phyloP scores from a whole-genome alignment of 352 stramenopile species.

The Globisporangium mamillatum region DNA sequence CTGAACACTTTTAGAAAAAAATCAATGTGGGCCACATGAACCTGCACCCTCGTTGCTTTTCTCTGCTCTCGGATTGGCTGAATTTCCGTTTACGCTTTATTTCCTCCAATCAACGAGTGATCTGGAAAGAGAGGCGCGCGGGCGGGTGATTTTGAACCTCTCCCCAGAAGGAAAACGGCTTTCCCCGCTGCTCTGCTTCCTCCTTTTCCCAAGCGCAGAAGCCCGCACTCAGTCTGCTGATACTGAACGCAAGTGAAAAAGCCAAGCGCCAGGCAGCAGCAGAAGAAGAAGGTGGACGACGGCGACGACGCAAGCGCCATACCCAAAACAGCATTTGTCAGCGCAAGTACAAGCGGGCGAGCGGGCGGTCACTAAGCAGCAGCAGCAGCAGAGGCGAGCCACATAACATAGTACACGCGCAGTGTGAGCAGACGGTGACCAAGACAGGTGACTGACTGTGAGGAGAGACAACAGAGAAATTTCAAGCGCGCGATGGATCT shows the following conservation, averaged over 20 bases:
- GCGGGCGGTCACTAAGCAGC: neutral
- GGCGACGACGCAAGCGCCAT: neutral
- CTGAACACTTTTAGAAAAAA: neutral
- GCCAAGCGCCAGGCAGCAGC: neutral
- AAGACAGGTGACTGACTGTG: neutral
- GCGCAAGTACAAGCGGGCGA: neutral
- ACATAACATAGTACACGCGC: neutral
- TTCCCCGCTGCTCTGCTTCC: neutral
- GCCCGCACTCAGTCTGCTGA: neutral
- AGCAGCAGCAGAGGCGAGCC: neutral
- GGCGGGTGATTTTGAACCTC: neutral
- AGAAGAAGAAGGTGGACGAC: neutral
- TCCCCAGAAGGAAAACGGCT: conserved; percentile 2
- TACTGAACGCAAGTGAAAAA: conserved; percentile 13
- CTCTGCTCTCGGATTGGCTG: conserved; percentile 1
- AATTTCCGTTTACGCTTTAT: neutral
- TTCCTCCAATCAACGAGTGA: neutral
- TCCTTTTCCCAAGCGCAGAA: conserved; percentile 2
- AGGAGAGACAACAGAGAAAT: neutral
- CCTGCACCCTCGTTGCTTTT: neutral
- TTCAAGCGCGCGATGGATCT: conserved; percentile 2
- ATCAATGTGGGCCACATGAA: neutral
- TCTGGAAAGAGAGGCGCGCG: conserved; percentile 4
- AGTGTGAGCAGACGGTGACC: neutral
- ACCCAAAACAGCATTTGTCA: neutral